A percentile compares a stretch with the other conserved stretches of the same genome.
Conservation (phyloP, 2,329 filamentous ascomycete species). For the Capronia americana region DNA sequence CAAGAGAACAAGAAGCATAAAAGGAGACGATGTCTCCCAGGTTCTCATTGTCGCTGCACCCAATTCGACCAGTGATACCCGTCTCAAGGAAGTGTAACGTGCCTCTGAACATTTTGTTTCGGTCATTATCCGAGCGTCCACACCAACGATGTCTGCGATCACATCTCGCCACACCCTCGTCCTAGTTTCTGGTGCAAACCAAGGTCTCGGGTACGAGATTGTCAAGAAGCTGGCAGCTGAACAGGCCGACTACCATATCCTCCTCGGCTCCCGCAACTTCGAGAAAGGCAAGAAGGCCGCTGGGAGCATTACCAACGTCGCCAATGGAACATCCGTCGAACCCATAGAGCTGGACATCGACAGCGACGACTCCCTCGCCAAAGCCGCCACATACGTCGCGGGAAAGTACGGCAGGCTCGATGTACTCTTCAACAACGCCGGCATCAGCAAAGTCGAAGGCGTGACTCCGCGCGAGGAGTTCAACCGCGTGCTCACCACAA, state of each 20-base stretch:
- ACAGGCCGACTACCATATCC: conserved; percentile 45
- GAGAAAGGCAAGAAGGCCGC: conserved; percentile 46
- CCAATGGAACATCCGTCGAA: conserved; percentile 22
- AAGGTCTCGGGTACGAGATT: conserved; percentile 33
- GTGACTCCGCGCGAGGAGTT: conserved; percentile 24
- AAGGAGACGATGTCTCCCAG: neutral
- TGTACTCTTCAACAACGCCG: conserved; percentile 39
- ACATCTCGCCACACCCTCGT: conserved; percentile 24
- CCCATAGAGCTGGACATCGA: conserved; percentile 29
- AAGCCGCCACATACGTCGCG: conserved; percentile 32
- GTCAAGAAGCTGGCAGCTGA: conserved; percentile 41
- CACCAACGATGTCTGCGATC: conserved; percentile 9
- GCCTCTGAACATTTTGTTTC: neutral
- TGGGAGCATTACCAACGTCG: conserved; percentile 18
- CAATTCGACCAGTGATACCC: neutral
- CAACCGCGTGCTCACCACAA: conserved; percentile 36
- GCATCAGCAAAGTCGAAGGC: conserved; percentile 17
- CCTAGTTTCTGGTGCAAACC: conserved; percentile 35
- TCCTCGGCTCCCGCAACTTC: conserved; percentile 43
- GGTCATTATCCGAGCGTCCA: neutral
- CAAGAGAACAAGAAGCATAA: neutral
- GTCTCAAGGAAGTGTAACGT: neutral
- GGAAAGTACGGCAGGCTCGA: conserved; percentile 35
- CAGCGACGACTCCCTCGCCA: conserved; percentile 29
- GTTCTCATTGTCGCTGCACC: neutral